Conservation (phyloP, 164 flowering plant genomes). For the Euptelea pleiosperma region DNA sequence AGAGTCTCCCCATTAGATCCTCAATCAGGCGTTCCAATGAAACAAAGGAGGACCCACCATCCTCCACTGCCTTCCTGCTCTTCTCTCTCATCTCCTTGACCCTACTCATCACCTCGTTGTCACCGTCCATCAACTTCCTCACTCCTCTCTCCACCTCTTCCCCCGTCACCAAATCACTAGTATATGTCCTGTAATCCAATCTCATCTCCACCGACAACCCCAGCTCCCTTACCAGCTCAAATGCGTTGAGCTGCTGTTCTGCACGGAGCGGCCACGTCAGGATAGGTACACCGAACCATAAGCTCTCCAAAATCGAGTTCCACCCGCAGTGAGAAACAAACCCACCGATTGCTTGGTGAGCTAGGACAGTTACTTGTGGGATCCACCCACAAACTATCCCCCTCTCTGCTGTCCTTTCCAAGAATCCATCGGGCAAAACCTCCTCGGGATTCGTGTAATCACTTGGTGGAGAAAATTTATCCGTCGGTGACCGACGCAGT, state of each 20-base stretch:
- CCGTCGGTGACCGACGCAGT: conserved; percentile 14
- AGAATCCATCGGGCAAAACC: conserved; percentile 27
- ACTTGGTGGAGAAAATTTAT: neutral
- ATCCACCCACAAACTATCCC: conserved; percentile 38
- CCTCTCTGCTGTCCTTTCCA: conserved; percentile 17
- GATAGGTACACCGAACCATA: conserved; percentile 38
- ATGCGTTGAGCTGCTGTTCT: conserved; percentile 40
- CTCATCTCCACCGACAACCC: conserved; percentile 32
- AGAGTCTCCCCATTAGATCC: too few relatives aligned
- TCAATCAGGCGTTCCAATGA: neutral
- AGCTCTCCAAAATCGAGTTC: conserved; percentile 40
- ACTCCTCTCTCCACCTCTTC: conserved; percentile 28
- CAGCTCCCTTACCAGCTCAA: conserved; percentile 33
- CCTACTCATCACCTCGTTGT: conserved; percentile 4
- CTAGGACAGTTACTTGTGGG: conserved; percentile 31
- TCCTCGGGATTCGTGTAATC: conserved; percentile 8
- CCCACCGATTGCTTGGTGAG: conserved; percentile 27
- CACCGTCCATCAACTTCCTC: conserved; percentile 17
- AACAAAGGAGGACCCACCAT: conserved; percentile 10
- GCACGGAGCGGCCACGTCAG: conserved; percentile 41
- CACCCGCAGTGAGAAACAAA: conserved; percentile 48
- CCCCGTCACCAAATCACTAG: conserved; percentile 11
- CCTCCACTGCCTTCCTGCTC: conserved; percentile 4
- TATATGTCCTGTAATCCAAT: conserved; percentile 16
- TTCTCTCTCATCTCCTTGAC: conserved; percentile 7